Evolutionary conservation across 352 stramenopile genomes (phyloP).

Genomic region (Phytophthora rubi): DNA sequence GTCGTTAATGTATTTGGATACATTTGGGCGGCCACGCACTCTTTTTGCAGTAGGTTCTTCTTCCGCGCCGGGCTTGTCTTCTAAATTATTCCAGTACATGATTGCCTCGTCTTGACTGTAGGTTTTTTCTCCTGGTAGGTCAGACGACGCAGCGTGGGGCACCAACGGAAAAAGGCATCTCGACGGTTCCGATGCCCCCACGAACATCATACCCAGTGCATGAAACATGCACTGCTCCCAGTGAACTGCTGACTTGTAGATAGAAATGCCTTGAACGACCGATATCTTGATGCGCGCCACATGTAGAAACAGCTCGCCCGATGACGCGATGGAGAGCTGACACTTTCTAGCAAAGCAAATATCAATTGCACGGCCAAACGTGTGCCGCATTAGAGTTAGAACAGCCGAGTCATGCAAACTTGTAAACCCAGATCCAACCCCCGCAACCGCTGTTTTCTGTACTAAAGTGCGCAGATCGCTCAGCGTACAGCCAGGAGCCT

Average conservation of each 20-base stretch:
- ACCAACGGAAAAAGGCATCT: not conserved
- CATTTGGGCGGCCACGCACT: constrained; percentile 4
- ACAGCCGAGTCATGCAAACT: not conserved
- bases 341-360: constrained; percentile 29
- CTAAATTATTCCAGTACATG: constrained; percentile 3
- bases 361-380: constrained; percentile 9
- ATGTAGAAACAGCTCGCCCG: too few species aligned
- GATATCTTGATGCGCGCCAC: too few species aligned
- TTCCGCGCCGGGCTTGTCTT: not conserved
- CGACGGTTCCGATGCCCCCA: too few species aligned
- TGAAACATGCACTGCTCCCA: too few species aligned
- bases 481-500: constrained; percentile 14
- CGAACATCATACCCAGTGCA: too few species aligned
- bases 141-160: not conserved
- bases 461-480: constrained; percentile 22
- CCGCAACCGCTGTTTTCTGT: not conserved
- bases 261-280: too few species aligned
- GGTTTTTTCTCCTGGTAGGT: constrained; percentile 1
- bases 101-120: constrained; percentile 9
- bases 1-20: not conserved
- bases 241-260: too few species aligned
- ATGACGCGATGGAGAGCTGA: too few species aligned
- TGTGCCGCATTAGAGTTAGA: constrained; percentile 6
- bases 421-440: not conserved
- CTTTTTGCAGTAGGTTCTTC: not conserved